Evolutionary conservation across 1,284 basidiomycete genomes (phyloP), one percentile per base, ranked within the genome.

Genomic region (Xanthoconium separans): DNA sequence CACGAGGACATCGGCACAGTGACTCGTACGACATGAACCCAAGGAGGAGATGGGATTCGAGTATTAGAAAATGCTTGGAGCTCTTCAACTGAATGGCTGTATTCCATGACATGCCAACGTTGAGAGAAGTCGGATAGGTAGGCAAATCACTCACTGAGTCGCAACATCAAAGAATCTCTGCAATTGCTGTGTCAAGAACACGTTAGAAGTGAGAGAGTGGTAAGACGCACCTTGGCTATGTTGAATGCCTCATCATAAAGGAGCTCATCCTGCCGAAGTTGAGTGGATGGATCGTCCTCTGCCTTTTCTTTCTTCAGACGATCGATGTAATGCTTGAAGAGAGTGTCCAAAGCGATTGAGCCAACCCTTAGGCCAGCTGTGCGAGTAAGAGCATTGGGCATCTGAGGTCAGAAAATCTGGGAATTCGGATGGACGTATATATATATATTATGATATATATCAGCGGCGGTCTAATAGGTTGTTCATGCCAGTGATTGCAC

Each of bases 41-140:
- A 95, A 41, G 94, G 94, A 4, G 95, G 92, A 4, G 92, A 84
- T 0, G 92, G 92, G 0, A 92, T 93, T 16, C 87, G 83, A 1
- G 87, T 89, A 65, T 95, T 94, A 6, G 89, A 84, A 64, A 96
- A 94, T 34, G 81, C 78, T 70, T 96, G 93, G 0, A 94, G 75
- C 50, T 94, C 91, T 67, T 95, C 91, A 4, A 95, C 86, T 0
- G 91, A 86, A 68, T 93, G 89, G 42, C 81, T 84, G 56, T 50
- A 31, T 47, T 9, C 33, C n/a, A 24, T 50, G 39, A 58, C 42
- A 44, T 30, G 30, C 22, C 22, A 20, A 40, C 39, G 37, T 27
- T 30, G 31, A 11, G 16, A 48, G 27, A 33, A 15, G 22, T 22
- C 11, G 51, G 11, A 42, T 11, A 40, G 20, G 4, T 5, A 47